Percentiles rank a stretch among this genome's conserved stretches.
Evolutionary conservation across 495 filamentous ascomycete species (phyloP).

Genomic region (Hypoxylon fuscum): DNA sequence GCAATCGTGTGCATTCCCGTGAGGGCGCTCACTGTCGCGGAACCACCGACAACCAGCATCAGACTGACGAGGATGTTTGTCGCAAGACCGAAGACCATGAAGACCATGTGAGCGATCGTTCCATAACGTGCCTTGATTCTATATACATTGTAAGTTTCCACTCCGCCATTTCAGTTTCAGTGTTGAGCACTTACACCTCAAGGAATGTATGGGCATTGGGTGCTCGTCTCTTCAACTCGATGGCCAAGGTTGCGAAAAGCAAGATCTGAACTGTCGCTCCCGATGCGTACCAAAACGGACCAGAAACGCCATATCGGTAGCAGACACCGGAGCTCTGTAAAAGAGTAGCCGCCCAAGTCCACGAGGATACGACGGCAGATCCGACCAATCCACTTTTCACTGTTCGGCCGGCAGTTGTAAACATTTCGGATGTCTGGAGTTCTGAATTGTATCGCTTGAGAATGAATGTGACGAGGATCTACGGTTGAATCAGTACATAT

Average conservation of each 20-base stretch:
- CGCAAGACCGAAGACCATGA: conserved; percentile 81
- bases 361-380: conserved; percentile 92
- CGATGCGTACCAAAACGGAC: conserved; percentile 88
- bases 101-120: conserved; percentile 73
- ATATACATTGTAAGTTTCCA: conserved; percentile 17
- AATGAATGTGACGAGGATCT: conserved; percentile 77
- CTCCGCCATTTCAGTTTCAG: conserved; percentile 10
- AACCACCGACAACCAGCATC: conserved; percentile 92
- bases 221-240: conserved; percentile 88
- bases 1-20: conserved; percentile 89
- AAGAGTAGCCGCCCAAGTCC: conserved; percentile 91
- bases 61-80: conserved; percentile 88
- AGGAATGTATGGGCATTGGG: conserved; percentile 90
- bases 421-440: conserved; percentile 96
- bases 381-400: conserved; percentile 96
- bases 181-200: conserved; percentile 74
- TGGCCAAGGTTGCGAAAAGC: conserved; percentile 91
- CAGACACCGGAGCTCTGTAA: conserved; percentile 88
- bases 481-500: conserved; percentile 24
- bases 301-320: conserved; percentile 91
- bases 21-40: conserved; percentile 82
- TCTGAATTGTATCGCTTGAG: conserved; percentile 90
- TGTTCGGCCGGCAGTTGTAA: conserved; percentile 91
- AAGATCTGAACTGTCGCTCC: conserved; percentile 79
- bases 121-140: conserved; percentile 63